Conservation (phyloP, 31 red algal species). For the Pterothamnion heteromorphum region DNA sequence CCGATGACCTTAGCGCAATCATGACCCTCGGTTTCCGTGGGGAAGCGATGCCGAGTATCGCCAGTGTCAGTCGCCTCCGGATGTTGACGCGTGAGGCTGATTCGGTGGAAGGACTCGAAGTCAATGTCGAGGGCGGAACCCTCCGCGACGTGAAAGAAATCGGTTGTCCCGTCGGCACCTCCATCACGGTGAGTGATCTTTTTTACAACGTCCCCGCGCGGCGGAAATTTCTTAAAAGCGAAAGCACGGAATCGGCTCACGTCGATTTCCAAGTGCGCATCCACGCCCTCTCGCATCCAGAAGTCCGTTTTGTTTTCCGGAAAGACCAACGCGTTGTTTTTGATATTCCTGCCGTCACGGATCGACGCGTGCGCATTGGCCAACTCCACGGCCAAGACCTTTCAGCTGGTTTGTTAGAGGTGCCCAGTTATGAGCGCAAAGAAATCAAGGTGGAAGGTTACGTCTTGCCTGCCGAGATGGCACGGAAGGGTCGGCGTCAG, state of each 20-base stretch:
- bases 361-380: background rate
- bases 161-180: background rate
- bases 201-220: background rate
- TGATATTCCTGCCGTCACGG: background rate
- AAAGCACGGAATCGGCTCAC: background rate
- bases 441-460: background rate
- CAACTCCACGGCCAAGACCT: background rate
- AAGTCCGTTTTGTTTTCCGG: background rate
- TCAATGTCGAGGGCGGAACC: background rate
- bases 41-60: conserved; percentile 16
- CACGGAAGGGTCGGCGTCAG: background rate
- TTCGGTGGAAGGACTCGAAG: background rate
- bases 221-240: background rate
- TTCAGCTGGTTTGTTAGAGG: background rate
- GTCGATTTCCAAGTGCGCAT: background rate
- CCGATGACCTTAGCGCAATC: background rate
- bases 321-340: background rate
- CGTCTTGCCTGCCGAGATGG: background rate
- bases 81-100: background rate
- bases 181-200: background rate
- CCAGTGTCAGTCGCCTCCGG: background rate
- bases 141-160: background rate
- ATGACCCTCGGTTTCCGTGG: conserved; percentile 30
- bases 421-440: background rate
- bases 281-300: background rate